Base-by-base conservation (phyloP, 257 asterid genomes). In the Nicotiana sylvestris region DNA sequence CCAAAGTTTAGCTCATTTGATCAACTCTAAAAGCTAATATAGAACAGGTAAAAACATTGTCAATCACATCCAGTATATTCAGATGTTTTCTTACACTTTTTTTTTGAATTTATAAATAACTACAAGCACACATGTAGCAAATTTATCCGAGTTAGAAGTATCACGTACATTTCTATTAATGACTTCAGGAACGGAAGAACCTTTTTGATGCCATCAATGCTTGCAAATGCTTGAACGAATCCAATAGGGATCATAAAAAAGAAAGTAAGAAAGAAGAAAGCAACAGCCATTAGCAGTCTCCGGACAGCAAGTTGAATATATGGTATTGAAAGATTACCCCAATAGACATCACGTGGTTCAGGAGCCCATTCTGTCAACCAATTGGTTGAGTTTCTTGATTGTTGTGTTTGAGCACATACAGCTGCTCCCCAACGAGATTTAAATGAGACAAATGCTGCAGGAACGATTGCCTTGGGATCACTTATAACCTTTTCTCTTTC, bases 301-400 rank as follows among this genome's bases (percentile, higher is more conserved):
- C 92, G 89, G 46, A 90, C 80, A 25, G 87, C 61, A 67, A 93
- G 98, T 81, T 85, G 87, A 62, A 91, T 92, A 56, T 84, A 89
- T 37, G 96, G 95, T 84, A 93, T 93, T 21, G 96, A 92, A 67
- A 95, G 95, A 85, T 93, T 93, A 81, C 90, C 89, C 98, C 98
- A 95, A 83, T 86, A 92, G 66, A 95, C 92, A 77, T 95, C 98
- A 58, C 95, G 91, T 18, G 98, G 98, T 80, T 93, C 98, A 15
- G 98, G 97, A 39, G 98, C 98, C 98, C 98, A 93, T 69, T 93
- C 94, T 1, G 98, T 95, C 60, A 92, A 87, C 98, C 98, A 95
- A 55, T 87, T 27, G 16, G 92, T 90, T 35, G 98, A 95, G 87
- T 95, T 89, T 55, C 91, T 85, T 30, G 97, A 33, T 82, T 90